Evolutionary conservation across 129 eudicot genomes (phyloP).

Genomic region (Silybum marianum): DNA sequence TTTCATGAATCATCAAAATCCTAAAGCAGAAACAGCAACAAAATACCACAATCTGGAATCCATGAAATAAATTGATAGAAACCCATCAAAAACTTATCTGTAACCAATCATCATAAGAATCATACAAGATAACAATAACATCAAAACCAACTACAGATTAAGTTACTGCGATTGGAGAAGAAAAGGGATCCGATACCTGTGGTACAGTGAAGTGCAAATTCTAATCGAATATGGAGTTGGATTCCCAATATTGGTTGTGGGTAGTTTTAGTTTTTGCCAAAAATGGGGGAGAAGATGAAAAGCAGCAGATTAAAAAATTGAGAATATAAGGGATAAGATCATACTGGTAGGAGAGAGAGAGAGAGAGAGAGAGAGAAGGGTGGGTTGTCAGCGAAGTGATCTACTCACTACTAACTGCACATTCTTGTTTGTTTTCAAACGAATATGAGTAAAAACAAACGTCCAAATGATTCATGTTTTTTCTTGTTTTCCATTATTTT

Average conservation of each 20-base stretch:
- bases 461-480: neutral
- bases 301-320: neutral
- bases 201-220: neutral
- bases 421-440: neutral
- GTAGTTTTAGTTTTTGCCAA: slow-evolving; percentile 17
- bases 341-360: slow-evolving; percentile 10
- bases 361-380: neutral
- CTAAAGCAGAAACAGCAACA: slow-evolving; percentile 1
- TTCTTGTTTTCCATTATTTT: neutral
- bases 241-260: neutral
- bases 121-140: neutral
- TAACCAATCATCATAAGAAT: neutral
- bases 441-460: neutral
- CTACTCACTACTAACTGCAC: neutral
- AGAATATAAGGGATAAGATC: slow-evolving; percentile 10
- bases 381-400: slow-evolving; percentile 1
- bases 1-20: neutral
- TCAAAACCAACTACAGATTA: neutral
- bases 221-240: neutral
- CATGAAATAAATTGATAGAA: slow-evolving; percentile 3
- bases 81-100: neutral
- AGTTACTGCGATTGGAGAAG: neutral
- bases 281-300: slow-evolving; percentile 16
- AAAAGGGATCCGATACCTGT: neutral
- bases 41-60: neutral